Evolutionary conservation across 352 stramenopile genomes (phyloP), one percentile per base, ranked within the genome.

Genomic region (Lagenidium sp.): DNA sequence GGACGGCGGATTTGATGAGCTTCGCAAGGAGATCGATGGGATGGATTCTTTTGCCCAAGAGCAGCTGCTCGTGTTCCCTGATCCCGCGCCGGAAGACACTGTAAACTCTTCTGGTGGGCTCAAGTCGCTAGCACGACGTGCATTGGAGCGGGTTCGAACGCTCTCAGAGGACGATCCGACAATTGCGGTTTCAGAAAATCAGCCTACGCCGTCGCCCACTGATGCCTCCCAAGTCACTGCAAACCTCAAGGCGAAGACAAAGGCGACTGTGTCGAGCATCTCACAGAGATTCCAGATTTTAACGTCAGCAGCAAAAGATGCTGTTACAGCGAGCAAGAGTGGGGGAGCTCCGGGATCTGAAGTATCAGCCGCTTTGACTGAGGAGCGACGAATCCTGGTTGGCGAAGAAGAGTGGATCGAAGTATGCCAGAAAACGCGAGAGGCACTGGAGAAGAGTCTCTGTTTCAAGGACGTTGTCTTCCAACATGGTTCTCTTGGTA

Each of bases 371-470:
- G n/a, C n/a, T n/a, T 21, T 50, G 5, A 49, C 62, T 0, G 58
- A 74, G 31, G 65, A 75, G 35, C n/a, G n/a, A n/a, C 59, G 38
- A 11, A 37, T 53, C 15, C 37, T 64, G 13, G 55, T 75, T 11
- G 59, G 58, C 4, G 72, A 89, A 44, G 74, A 89, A 18, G 78
- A 85, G 32, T 91, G 78, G 81, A 66, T 93, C 7, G 69, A 89
- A 57, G 76, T 88, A 2, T 70, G 65, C 43, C 47, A 71, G 6
- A 65, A 66, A 22, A 79, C 57, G 20, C 57, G 49, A 24, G 67
- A 87, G 36, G 60, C 55, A 1, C 47, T 76, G 19, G 60, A 74
- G 20, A 83, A 84, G 41, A 81, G 56, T 30, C 38, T 64, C 7
- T 52, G 54, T 4, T 65, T 57, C 52, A 76, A 75, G n/a, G 78